Percentiles rank a stretch among this genome's conserved stretches.
phyloP scores from a whole-genome alignment of 305 asterid species.

The Fraxinus ornus region DNA sequence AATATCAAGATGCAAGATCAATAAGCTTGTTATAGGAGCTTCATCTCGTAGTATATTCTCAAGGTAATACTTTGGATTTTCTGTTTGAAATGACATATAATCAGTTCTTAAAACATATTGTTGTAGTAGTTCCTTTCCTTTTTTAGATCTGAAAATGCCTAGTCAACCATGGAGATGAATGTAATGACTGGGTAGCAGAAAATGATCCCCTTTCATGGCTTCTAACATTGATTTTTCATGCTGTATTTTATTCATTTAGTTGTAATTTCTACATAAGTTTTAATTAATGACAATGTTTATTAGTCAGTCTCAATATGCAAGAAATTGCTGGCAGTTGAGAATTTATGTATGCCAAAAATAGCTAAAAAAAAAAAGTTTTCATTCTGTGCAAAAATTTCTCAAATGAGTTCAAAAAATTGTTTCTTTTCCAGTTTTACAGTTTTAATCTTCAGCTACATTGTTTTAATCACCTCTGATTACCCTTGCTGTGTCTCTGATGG shows the following conservation, averaged over 20 bases:
- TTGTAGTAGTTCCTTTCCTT: background rate
- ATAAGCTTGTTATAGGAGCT: conserved; percentile 73
- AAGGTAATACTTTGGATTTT: conserved; percentile 38
- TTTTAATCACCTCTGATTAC: background rate
- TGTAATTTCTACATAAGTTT: background rate
- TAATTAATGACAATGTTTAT: background rate
- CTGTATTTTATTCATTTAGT: background rate
- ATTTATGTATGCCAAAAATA: background rate
- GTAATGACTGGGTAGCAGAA: background rate
- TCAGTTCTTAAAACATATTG: background rate
- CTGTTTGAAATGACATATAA: background rate
- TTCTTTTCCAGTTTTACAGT: background rate
- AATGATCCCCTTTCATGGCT: background rate
- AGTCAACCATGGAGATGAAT: background rate
- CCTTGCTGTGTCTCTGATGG: background rate
- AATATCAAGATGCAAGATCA: conserved; percentile 38
- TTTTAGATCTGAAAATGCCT: background rate
- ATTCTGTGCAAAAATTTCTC: background rate
- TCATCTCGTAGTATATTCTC: conserved; percentile 71
- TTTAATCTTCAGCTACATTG: background rate
- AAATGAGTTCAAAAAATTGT: background rate
- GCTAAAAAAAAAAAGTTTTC: background rate
- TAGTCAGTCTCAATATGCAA: background rate
- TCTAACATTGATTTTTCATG: background rate
- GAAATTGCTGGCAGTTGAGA: background rate